Conservation (phyloP, 108 stramenopile species). For the Epithemia pelagica region DNA sequence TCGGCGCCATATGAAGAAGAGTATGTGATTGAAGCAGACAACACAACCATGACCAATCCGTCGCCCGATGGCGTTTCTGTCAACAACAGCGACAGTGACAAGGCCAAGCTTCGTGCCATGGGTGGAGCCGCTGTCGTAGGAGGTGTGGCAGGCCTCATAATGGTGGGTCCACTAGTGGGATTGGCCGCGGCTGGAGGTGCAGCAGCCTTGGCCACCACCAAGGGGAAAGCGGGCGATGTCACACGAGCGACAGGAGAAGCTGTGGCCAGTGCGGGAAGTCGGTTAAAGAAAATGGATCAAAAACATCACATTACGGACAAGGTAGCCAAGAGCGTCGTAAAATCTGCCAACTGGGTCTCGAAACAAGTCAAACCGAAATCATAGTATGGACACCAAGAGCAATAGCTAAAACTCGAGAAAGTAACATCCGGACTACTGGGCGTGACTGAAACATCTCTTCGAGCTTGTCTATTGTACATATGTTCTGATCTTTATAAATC, state of each 20-base stretch:
- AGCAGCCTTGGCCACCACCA: conserved; percentile 37
- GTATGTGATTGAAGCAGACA: background rate
- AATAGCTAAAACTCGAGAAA: no score
- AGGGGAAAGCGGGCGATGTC: conserved; percentile 34
- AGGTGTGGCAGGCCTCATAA: conserved; percentile 52
- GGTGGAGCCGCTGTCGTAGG: conserved; percentile 56
- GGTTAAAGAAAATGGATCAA: conserved; percentile 48
- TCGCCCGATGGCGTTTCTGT: no score
- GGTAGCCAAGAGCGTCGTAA: conserved; percentile 31
- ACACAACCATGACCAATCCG: no score
- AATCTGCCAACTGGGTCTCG: conserved; percentile 16
- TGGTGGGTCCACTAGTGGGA: conserved; percentile 62
- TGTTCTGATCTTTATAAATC: no score
- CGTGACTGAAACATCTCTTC: no score
- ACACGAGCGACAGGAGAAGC: conserved; percentile 54
- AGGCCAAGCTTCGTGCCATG: conserved; percentile 4
- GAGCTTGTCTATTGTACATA: no score
- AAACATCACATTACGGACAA: conserved; percentile 67
- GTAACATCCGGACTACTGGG: no score
- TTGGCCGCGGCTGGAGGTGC: conserved; percentile 54
- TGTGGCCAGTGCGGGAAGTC: conserved; percentile 37
- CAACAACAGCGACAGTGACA: no score
- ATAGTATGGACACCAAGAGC: background rate
- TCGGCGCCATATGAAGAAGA: background rate
- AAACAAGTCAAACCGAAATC: background rate